Percentiles rank a stretch among this genome's conserved stretches.
Conservation (phyloP, 345 rosid genomes). For the Reutealis trisperma region DNA sequence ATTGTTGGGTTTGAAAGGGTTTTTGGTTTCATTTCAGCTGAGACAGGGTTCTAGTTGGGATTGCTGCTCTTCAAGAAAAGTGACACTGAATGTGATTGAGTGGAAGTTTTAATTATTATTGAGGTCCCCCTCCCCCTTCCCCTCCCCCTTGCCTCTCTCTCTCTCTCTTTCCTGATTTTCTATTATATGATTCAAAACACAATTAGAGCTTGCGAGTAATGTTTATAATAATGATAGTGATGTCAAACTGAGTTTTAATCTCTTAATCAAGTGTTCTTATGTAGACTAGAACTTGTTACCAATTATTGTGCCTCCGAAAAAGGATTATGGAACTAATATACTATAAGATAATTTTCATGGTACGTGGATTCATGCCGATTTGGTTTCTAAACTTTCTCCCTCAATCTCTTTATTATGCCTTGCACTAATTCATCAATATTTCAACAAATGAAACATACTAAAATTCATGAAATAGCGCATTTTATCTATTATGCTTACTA, state of each 20-base stretch:
- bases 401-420: no score
- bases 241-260: not conserved
- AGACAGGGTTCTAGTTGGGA: slow-evolving; percentile 29
- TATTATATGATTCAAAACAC: not conserved
- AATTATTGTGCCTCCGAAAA: not conserved
- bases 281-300: not conserved
- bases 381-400: no score
- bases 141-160: not conserved
- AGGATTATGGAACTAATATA: no score
- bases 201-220: not conserved
- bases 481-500: no score
- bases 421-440: no score
- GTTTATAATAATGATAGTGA: not conserved
- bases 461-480: no score
- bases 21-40: slow-evolving; percentile 22
- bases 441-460: no score
- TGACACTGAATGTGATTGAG: slow-evolving; percentile 40
- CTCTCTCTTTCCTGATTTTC: not conserved
- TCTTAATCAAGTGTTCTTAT: not conserved
- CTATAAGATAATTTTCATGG: no score
- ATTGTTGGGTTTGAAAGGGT: slow-evolving; percentile 25
- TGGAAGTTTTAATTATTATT: slow-evolving; percentile 36
- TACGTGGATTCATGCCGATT: no score
- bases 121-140: slow-evolving; percentile 19
- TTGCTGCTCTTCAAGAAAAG: slow-evolving; percentile 26